Evolutionary conservation across 2,329 filamentous ascomycete species (phyloP), one percentile per base, ranked within the genome.

Genomic region (Dactylellina leptospora): DNA sequence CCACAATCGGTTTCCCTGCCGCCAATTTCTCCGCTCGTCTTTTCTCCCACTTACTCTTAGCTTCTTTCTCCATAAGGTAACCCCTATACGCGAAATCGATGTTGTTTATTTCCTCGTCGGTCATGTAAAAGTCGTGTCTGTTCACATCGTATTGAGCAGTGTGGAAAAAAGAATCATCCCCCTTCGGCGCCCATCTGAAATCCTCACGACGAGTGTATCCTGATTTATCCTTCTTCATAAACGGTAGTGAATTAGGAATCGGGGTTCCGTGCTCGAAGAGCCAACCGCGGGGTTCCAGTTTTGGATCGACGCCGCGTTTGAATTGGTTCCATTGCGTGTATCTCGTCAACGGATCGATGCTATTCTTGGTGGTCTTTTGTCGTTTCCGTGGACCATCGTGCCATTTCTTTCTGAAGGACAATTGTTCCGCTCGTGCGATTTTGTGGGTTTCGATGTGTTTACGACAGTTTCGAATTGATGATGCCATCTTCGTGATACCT

Each of bases 381-480:
- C 54, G 38, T 45, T 58, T 58, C 18, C 10, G 23, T 3, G 22
- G 8, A 2, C 3, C 40, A 22, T 18, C 40, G 10, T 53, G 36
- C 28, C 9, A 28, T 38, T 55, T 42, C 8, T 23, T 40, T 3
- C 51, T 11, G 13, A 47, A 23, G 5, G 16, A 2, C 5, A 38
- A 60, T 6, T 64, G 42, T 2, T 51, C 27, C 6, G 36, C 27
- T 20, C 60, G 51, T 20, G 59, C 47, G 5, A 64, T 11, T 20
- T 72, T 72, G 23, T 36, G 36, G 16, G 42, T 45, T 18, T 59
- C 38, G 13, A 64, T 58, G 23, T 64, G 38, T 3, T 60, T 23
- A 8, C 59, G 45, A 0, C 53, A 20, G 9, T 40, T 30, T 18
- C 59, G 59, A 16, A 72, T 47, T 10, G 18, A 10, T 30, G 28